phyloP scores from a whole-genome alignment of 2,329 filamentous ascomycete species.

The Zasmidium citrigriseum region DNA sequence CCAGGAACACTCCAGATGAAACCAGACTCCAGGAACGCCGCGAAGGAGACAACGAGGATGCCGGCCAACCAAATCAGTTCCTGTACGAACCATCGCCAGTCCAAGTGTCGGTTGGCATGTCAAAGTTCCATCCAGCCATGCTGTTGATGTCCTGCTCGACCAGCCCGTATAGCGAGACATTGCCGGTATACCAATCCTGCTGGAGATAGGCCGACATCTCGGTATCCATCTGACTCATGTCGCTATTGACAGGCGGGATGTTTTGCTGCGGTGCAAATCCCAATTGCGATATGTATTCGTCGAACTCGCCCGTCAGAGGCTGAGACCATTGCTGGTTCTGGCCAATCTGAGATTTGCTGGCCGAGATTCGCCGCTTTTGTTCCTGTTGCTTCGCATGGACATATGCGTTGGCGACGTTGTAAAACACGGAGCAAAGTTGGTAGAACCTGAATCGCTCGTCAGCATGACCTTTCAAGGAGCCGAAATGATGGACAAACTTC shows the following conservation, averaged over 20 bases:
- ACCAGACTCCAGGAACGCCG: no score
- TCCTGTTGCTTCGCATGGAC: not conserved
- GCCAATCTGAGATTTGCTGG: not conserved
- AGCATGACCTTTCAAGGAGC: not conserved
- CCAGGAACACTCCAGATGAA: no score
- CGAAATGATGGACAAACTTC: not conserved
- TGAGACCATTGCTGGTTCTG: not conserved
- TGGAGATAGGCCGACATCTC: not conserved
- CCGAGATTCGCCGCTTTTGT: not conserved
- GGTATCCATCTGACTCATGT: not conserved
- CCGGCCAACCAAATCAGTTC: no score
- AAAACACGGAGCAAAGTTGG: not conserved
- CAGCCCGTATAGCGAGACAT: not conserved
- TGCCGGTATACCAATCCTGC: constrained; percentile 1
- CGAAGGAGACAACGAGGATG: no score
- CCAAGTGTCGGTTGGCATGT: not conserved
- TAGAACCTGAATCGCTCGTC: not conserved
- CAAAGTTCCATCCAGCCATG: not conserved
- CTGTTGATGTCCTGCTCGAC: constrained; percentile 2
- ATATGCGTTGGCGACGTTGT: not conserved
- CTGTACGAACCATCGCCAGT: not conserved
- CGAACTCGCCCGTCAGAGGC: not conserved
- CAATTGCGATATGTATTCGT: not conserved
- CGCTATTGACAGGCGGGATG: not conserved
- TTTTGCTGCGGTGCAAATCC: not conserved